Evolutionary conservation across 1,284 basidiomycete species (phyloP), one percentile per base, ranked within the genome.

Genomic region (Fistulinella cinereoalba): DNA sequence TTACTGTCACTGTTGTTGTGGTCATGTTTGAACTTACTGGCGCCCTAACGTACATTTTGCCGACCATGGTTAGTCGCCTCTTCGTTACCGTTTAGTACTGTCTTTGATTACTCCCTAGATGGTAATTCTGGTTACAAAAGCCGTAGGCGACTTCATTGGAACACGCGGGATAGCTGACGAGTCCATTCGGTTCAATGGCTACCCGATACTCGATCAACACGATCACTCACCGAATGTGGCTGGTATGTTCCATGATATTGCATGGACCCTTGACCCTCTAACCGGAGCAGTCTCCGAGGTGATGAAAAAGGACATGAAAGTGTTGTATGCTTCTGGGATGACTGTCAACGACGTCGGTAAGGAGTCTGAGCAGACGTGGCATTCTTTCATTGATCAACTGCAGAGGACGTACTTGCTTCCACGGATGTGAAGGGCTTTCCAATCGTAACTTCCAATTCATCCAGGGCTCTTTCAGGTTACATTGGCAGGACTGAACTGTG

Each of bases 21-120:
- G 97, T 99, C 70, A 99, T 99, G 66, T 65, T 98, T 66, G 97
- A 99, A 65, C 77, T 99, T n/a, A 99, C 97, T 2, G 97, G 97
- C 9, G 96, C 97, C 1, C 69, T 99, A 57, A 98, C 94, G 11
- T 99, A 99, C 67, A 97, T 99, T 56, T 71, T 99, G 23, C 97
- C 97, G 0, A 97, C 94, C 4, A 99, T 99, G 97, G 93, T 92
- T 56, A 61, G 77, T 60, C 28, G 5, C 6, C 15, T 11, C 15
- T 28, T 43, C 7, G 24, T 40, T 43, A 18, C 25, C 39, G 25
- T 32, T 44, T n/a, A 5, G 9, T 31, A 11, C 5, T 31, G 9
- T 31, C 4, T 48, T 48, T 47, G 48, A 32, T 41, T 33, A 11
- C 31, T 13, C 4, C n/a, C 16, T 56, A 96, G 93, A 95, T 99